phyloP scores from a whole-genome alignment of 371 early-diverging fungal species.

The Amoeboaphelidium protococcarum region DNA sequence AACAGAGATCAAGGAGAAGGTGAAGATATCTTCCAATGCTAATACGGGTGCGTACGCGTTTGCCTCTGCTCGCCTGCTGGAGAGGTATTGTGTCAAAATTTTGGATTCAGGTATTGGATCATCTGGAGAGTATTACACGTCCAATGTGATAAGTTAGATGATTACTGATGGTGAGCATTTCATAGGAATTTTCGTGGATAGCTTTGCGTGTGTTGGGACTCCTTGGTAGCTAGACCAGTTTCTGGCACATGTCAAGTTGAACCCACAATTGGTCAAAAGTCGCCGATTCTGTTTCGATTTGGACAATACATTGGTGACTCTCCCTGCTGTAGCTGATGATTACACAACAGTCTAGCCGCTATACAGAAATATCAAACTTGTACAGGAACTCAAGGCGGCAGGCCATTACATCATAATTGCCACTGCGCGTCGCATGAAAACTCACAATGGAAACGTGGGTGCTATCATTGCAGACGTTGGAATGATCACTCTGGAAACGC shows the following conservation, averaged over 20 bases:
- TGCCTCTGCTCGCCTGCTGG: conserved; percentile 1
- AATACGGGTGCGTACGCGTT: conserved; percentile 3
- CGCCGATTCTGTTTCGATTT: neutral
- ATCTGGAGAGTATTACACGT: neutral
- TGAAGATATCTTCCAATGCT: neutral
- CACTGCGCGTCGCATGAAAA: conserved; percentile 1
- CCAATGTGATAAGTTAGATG: neutral
- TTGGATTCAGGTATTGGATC: neutral
- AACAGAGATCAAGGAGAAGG: conserved; percentile 1
- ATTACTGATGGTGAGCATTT: neutral
- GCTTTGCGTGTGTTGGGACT: neutral
- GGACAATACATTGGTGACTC: conserved; percentile 1
- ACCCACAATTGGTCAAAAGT: neutral
- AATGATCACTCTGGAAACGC: conserved; percentile 1
- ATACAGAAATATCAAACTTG: conserved; percentile 1
- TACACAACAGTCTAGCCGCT: neutral
- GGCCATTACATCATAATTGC: conserved; percentile 1
- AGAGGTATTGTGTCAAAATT: neutral
- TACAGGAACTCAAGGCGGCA: neutral
- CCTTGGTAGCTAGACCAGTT: neutral
- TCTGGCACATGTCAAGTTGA: neutral
- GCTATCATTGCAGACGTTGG: conserved; percentile 1
- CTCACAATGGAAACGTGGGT: conserved; percentile 2
- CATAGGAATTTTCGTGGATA: neutral
- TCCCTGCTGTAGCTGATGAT: neutral